Evolutionary conservation across 257 asterid species (phyloP).

Genomic region (Lycium ferocissimum): DNA sequence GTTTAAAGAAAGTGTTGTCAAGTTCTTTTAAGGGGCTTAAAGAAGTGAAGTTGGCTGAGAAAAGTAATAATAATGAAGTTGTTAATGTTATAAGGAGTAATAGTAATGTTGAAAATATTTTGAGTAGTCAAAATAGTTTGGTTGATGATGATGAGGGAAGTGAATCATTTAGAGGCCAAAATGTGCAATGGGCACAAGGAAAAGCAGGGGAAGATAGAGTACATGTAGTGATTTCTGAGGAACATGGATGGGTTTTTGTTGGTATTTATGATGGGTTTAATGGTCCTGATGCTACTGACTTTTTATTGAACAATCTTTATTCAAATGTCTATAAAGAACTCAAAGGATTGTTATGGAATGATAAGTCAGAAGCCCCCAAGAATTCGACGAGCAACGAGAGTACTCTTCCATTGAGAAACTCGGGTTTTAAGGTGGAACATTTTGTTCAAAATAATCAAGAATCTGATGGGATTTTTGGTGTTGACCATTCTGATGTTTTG

Average conservation of each 20-base stretch:
- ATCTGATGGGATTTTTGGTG: constrained; percentile 34
- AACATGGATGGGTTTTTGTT: constrained; percentile 88
- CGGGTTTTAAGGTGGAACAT: constrained; percentile 36
- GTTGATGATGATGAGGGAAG: constrained; percentile 68
- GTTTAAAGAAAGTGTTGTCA: constrained; percentile 56
- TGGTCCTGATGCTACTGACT: constrained; percentile 98
- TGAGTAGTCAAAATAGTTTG: constrained; percentile 75
- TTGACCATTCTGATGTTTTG: constrained; percentile 71
- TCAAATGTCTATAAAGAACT: constrained; percentile 78
- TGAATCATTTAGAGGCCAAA: constrained; percentile 74
- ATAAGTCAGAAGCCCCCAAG: constrained; percentile 52
- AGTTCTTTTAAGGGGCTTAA: constrained; percentile 65
- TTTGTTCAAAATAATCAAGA: constrained; percentile 32
- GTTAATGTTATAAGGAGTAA: constrained; percentile 37
- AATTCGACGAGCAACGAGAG: constrained; percentile 28
- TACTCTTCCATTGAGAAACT: constrained; percentile 25
- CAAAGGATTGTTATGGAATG: constrained; percentile 81
- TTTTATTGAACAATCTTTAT: constrained; percentile 68
- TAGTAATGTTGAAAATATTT: constrained; percentile 51
- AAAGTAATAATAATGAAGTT: constrained; percentile 38
- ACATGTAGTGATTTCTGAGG: constrained; percentile 84
- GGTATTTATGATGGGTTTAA: constrained; percentile 93
- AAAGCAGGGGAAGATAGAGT: constrained; percentile 97
- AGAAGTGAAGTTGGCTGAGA: constrained; percentile 44
- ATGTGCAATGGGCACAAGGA: constrained; percentile 98